A percentile compares a stretch with the other conserved stretches of the same genome.
These are phyloP conservation scores for Annulohypoxylon nitens DNA, from an alignment of 495 filamentous ascomycete species.

Conservation along the genomic window DNA sequence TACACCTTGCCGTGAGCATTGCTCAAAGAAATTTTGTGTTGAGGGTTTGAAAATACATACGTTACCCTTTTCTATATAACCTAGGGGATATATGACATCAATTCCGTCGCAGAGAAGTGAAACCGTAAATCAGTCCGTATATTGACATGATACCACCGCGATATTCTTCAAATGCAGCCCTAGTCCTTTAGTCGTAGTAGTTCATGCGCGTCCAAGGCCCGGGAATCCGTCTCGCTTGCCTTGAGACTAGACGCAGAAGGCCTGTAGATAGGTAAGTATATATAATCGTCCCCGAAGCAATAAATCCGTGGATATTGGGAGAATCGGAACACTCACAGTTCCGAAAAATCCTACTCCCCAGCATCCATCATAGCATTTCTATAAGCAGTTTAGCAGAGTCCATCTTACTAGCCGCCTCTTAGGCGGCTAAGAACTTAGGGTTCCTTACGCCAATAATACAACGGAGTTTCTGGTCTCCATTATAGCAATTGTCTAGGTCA, in stretches of 20 bases:
- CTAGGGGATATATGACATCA: not conserved
- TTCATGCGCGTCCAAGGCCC: not conserved
- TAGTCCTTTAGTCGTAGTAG: not conserved
- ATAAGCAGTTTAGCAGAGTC: not conserved
- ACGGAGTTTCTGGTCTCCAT: not conserved
- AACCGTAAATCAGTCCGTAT: not conserved
- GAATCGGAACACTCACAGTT: not conserved
- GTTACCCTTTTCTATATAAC: not conserved
- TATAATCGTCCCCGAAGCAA: not conserved
- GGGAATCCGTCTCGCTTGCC: not conserved
- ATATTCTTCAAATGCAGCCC: not conserved
- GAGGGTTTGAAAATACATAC: not conserved
- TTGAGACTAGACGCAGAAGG: not conserved
- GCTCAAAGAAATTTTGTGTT: not conserved
- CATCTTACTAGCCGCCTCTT: not conserved
- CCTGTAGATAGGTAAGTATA: not conserved
- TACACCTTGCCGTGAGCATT: no score
- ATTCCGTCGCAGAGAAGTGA: not conserved
- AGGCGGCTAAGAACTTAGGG: not conserved
- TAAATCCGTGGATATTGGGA: not conserved
- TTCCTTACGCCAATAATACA: not conserved
- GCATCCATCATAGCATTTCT: not conserved
- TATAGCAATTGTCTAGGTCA: not conserved
- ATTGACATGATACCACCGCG: not conserved
- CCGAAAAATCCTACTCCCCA: not conserved